Base-by-base conservation (phyloP, 2,329 filamentous ascomycete species). In the Calonectria pseudoreteaudii region DNA sequence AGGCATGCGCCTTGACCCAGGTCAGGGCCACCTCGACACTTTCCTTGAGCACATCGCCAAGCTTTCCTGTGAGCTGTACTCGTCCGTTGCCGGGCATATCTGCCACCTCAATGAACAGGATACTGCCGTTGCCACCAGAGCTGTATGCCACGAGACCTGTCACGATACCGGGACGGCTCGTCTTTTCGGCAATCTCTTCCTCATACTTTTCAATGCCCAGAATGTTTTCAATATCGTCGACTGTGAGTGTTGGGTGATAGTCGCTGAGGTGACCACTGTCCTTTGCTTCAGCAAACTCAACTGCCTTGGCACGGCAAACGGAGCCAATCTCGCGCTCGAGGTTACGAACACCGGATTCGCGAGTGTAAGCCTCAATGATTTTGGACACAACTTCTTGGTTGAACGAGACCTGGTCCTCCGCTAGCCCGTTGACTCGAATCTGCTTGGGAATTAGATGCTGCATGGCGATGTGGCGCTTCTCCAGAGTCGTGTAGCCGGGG, bases 1-100 rank as follows among this genome's bases (percentile, higher is more conserved):
- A 98, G 3, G 96, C 96, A 83, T 99, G 96, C 5, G 95, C 94
- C 85, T 98, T 98, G 66, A 99, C 97, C 97, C 97, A 99, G 20
- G 94, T 96, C 41, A 98, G 89, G 14, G 97, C 97, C 26, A 99
- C 97, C 84, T 98, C 96, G 52, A 98, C 97, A 76, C 93, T 96
- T 85, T 99, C 97, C 86, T 98, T 98, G 73, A 99, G 91, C 36
- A 99, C 97, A 79, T 98, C 96, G 76, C 97, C 97, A 9, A 99
- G 92, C 84, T 98, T 98, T 75, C 97, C 97, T 1, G 97, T 99
- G 31, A 99, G 92, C 86, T 98, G 97, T 44, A 99, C 95, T 68
- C 94, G 93, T 41, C 97, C 97, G 71, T 91, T 93, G 53, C 97
- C 97, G 0, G 97, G 97, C 95, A 98, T 98, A 82, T 98, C 96